Evolutionary conservation across 305 asterid species (phyloP).

Genomic region (Fraxinus paxiana): DNA sequence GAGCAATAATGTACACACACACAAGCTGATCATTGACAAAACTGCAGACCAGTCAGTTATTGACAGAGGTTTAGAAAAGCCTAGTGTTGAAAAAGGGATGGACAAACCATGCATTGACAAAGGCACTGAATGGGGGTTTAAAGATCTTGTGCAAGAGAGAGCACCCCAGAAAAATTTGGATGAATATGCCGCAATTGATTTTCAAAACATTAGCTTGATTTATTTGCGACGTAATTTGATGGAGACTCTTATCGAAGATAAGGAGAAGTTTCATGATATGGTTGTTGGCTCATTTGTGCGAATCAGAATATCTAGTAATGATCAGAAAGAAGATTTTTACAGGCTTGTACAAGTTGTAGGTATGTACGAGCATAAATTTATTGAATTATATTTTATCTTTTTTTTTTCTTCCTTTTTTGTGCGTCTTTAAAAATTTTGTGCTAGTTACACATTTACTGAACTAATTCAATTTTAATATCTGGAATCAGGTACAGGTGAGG

Average conservation of each 20-base stretch:
- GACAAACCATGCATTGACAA: slow-evolving; percentile 24
- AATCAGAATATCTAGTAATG: slow-evolving; percentile 63
- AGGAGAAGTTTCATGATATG: slow-evolving; percentile 55
- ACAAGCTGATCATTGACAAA: slow-evolving; percentile 12
- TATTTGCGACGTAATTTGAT: slow-evolving; percentile 70
- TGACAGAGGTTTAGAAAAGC: background rate
- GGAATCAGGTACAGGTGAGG: slow-evolving; percentile 65
- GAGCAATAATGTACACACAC: slow-evolving; percentile 8
- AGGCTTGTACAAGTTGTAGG: slow-evolving; percentile 98
- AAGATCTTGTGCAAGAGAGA: slow-evolving; percentile 50
- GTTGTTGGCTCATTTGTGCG: slow-evolving; percentile 79
- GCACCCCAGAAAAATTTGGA: slow-evolving; percentile 47
- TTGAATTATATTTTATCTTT: slow-evolving; percentile 8
- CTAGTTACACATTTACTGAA: background rate
- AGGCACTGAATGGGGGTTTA: slow-evolving; percentile 42
- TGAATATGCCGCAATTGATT: slow-evolving; percentile 83
- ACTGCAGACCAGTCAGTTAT: background rate
- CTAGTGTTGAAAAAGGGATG: slow-evolving; percentile 15
- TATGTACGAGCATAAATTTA: slow-evolving; percentile 31
- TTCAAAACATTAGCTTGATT: slow-evolving; percentile 75
- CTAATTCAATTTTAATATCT: slow-evolving; percentile 13
- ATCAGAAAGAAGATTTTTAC: slow-evolving; percentile 72
- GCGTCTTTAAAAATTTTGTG: background rate
- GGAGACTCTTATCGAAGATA: slow-evolving; percentile 65
- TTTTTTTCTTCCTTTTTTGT: background rate